A percentile compares a stretch with the other conserved stretches of the same genome.
Evolutionary conservation across 1,284 basidiomycete species (phyloP).

Genomic region (Puccinia novopanici): DNA sequence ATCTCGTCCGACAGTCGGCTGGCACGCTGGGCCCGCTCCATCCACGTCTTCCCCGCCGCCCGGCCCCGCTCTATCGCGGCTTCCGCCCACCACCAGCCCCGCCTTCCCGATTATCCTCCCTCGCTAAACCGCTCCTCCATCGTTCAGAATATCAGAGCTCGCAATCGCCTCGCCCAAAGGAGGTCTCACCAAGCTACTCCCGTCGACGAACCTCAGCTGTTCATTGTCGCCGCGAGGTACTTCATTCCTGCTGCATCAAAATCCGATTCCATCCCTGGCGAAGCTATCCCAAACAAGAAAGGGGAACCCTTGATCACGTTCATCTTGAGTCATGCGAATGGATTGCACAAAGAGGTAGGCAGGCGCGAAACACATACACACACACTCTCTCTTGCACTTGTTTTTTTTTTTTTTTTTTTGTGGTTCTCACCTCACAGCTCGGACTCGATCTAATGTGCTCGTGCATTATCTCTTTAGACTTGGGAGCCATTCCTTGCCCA

Average conservation of each 20-base stretch:
- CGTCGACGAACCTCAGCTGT: slow-evolving; percentile 67
- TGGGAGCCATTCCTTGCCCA: slow-evolving; percentile 69
- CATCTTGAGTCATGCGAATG: slow-evolving; percentile 75
- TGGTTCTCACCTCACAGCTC: too few relatives aligned
- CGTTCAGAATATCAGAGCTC: slow-evolving; percentile 46
- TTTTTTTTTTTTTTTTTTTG: neutral
- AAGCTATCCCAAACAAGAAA: slow-evolving; percentile 36
- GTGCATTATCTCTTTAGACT: slow-evolving; percentile 60
- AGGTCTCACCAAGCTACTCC: slow-evolving; percentile 58
- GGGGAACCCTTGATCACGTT: slow-evolving; percentile 65
- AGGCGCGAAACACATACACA: too few relatives aligned
- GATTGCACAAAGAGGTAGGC: slow-evolving; percentile 75
- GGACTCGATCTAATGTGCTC: too few relatives aligned
- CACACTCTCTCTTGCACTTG: too few relatives aligned
- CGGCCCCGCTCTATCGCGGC: slow-evolving; percentile 64
- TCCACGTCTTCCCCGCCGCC: slow-evolving; percentile 74
- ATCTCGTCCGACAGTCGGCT: slow-evolving; percentile 54
- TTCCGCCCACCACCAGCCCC: slow-evolving; percentile 53
- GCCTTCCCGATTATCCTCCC: neutral
- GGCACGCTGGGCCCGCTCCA: slow-evolving; percentile 63
- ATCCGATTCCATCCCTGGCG: slow-evolving; percentile 53
- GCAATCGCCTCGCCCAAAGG: slow-evolving; percentile 48
- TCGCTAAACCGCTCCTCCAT: slow-evolving; percentile 53
- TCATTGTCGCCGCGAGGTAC: slow-evolving; percentile 62
- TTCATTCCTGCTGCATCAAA: slow-evolving; percentile 48